A percentile compares a stretch with the other conserved stretches of the same genome.
Evolutionary conservation across 352 stramenopile genomes (phyloP).

Genomic region (Peronospora tabacina): DNA sequence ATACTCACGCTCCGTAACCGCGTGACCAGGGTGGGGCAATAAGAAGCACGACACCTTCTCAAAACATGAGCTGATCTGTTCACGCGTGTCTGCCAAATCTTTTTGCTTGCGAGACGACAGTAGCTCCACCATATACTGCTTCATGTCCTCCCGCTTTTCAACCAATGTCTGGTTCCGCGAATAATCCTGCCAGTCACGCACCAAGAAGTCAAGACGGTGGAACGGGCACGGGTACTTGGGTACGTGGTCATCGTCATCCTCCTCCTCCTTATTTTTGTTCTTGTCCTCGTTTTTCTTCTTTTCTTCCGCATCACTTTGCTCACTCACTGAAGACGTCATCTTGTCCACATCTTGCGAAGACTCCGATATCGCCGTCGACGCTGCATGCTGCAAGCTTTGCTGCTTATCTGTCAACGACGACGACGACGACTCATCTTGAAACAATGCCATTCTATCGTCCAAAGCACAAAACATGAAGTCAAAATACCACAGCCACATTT

Average conservation of each 20-base stretch:
- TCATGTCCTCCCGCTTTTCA: slow-evolving; percentile 90
- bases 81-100: slow-evolving; percentile 89
- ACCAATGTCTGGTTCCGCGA: slow-evolving; percentile 84
- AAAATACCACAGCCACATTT: not conserved
- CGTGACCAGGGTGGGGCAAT: slow-evolving; percentile 94
- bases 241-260: slow-evolving; percentile 21
- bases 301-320: slow-evolving; percentile 20
- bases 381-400: slow-evolving; percentile 16
- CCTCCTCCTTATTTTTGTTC: slow-evolving; percentile 22
- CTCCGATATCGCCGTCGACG: slow-evolving; percentile 11
- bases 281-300: slow-evolving; percentile 25
- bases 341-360: slow-evolving; percentile 33
- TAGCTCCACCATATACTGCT: slow-evolving; percentile 90
- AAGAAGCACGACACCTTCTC: slow-evolving; percentile 92
- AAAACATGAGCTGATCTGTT: slow-evolving; percentile 97
- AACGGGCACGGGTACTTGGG: slow-evolving; percentile 78
- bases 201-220: slow-evolving; percentile 97
- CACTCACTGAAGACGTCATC: slow-evolving; percentile 28
- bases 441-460: slow-evolving; percentile 59
- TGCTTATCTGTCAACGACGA: slow-evolving; percentile 19
- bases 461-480: not conserved
- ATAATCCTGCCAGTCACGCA: slow-evolving; percentile 98
- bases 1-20: slow-evolving; percentile 96
- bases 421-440: slow-evolving; percentile 32
- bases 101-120: slow-evolving; percentile 89